Evolutionary conservation across 2,329 filamentous ascomycete genomes (phyloP), one percentile per base, ranked within the genome.

Genomic region (Phialemonium atrogriseum): DNA sequence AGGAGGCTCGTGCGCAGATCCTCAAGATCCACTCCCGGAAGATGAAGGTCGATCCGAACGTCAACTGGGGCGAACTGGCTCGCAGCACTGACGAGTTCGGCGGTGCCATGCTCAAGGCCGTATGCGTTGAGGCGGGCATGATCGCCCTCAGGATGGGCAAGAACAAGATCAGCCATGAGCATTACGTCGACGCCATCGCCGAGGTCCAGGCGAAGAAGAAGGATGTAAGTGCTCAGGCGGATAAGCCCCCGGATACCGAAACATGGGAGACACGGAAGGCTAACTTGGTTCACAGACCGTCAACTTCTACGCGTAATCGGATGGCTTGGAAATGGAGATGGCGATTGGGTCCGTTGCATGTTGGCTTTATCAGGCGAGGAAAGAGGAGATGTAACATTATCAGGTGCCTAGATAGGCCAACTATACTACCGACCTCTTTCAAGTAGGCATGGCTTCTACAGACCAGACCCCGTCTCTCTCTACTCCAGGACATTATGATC

Each of bases 121-220:
- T 98, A 14, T 98, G 91, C 58, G 91, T 98, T 16, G 91, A 98
- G 66, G 91, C 91, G 31, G 91, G 91, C 55, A 98, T 98, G 91
- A 98, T 98, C 63, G 91, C 91, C 17, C 68, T 98, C 52, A 77
- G 91, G 47, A 86, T 81, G 58, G 91, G 91, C 39, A 88, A 94
- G 70, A 87, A 81, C 63, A 95, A 95, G 73, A 91, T 98, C 53
- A 84, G 83, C 38, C 91, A 98, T 57, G 91, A 98, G 67, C 86
- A 98, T 61, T 98, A 96, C 54, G 91, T 98, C 30, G 91, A 98
- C 68, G 91, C 91, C 39, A 96, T 98, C 58, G 76, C 87, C 22
- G 91, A 98, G 63, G 91, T 98, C 48, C 86, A 88, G 59, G 80
- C 82, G 41, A 81, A 94, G 80, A 94, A 94, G 82, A 93, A 93